Evolutionary conservation across 768 basidiomycete genomes (phyloP).

Genomic region (Multifurca ochricompacta): DNA sequence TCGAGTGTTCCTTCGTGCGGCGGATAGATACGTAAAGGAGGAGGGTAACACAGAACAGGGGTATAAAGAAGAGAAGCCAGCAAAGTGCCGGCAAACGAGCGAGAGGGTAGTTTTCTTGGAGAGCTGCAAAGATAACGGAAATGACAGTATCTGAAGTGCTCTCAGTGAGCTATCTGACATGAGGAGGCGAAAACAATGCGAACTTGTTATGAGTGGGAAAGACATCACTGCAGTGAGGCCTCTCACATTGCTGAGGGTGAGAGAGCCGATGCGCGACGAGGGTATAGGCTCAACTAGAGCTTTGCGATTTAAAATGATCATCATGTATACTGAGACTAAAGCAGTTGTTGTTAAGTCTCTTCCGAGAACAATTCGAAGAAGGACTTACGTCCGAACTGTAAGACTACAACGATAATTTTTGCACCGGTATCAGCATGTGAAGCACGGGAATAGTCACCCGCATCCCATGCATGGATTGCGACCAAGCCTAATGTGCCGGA

Average conservation of each 20-base stretch:
- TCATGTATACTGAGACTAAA: constrained; percentile 9
- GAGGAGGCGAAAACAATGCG: neutral
- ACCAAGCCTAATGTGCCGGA: constrained; percentile 9
- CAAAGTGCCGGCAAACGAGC: constrained; percentile 14
- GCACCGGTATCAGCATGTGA: neutral
- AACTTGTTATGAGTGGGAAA: constrained; percentile 6
- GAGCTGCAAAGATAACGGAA: constrained; percentile 8
- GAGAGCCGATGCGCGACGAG: neutral
- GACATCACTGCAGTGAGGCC: constrained; percentile 10
- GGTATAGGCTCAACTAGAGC: constrained; percentile 16
- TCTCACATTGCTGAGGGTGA: constrained; percentile 1
- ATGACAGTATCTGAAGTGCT: constrained; percentile 8
- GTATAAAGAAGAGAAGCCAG: constrained; percentile 17
- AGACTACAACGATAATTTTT: neutral
- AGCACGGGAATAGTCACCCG: constrained; percentile 1
- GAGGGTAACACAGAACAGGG: constrained; percentile 10
- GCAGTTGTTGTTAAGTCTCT: neutral
- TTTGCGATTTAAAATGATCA: constrained; percentile 13
- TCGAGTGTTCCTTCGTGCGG: constrained; percentile 3
- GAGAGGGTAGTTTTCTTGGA: constrained; percentile 13
- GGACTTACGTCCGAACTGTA: constrained; percentile 15
- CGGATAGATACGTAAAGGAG: constrained; percentile 14
- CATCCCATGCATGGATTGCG: neutral
- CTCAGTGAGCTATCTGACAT: neutral
- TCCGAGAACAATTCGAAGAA: neutral